A percentile compares a stretch with the other conserved stretches of the same genome.
Conservation (phyloP, 345 rosid genomes). For the Arabidopsis suecica region DNA sequence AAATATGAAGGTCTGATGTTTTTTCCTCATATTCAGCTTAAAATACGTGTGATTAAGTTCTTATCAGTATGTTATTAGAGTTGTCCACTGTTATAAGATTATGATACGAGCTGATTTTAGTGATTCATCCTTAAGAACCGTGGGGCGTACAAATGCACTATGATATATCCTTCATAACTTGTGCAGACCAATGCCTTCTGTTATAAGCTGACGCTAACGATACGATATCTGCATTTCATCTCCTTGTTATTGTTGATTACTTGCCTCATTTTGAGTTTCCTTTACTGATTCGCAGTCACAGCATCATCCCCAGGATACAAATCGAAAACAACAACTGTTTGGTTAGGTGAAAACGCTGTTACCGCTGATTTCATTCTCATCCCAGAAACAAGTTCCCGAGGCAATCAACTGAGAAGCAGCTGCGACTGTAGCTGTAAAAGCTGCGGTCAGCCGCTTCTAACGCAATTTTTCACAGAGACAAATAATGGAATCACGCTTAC, state of each 20-base stretch:
- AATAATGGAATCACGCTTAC: constrained; percentile 57
- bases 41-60: neutral
- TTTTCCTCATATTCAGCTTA: constrained; percentile 1
- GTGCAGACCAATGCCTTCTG: neutral
- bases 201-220: neutral
- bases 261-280: constrained; percentile 20
- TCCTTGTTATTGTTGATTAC: neutral
- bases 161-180: neutral
- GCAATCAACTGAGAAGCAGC: constrained; percentile 43
- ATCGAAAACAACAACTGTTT: constrained; percentile 64
- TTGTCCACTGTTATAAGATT: neutral
- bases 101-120: neutral
- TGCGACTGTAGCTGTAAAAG: constrained; percentile 52
- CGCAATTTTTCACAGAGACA: constrained; percentile 47
- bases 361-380: constrained; percentile 79
- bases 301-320: constrained; percentile 77
- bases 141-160: neutral
- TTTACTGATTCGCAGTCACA: constrained; percentile 55
- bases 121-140: neutral
- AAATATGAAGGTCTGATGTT: constrained; percentile 75
- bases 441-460: constrained; percentile 40
- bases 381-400: constrained; percentile 53
- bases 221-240: neutral
- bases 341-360: constrained; percentile 67
- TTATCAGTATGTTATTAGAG: neutral